Conservation (phyloP, 2,329 filamentous ascomycete genomes). For the Verticillium albo-atrum region DNA sequence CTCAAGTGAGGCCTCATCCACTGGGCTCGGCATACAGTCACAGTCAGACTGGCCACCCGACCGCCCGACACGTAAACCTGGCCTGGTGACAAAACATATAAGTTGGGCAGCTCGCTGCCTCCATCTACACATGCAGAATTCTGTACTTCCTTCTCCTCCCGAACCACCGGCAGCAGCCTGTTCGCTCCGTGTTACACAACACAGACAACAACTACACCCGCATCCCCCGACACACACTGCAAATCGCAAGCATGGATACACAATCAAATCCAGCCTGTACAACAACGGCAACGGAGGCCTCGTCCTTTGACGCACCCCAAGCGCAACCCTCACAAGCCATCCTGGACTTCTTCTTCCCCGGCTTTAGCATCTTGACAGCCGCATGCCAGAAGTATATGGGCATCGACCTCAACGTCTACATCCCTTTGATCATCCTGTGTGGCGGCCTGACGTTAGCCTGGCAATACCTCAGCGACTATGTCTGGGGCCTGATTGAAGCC, state of each 20-base stretch:
- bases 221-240: neutral
- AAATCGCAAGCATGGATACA: neutral
- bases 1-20: neutral
- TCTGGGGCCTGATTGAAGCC: slow-evolving; percentile 42
- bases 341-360: slow-evolving; percentile 62
- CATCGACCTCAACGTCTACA: slow-evolving; percentile 58
- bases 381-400: slow-evolving; percentile 51
- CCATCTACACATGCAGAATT: too few relatives aligned
- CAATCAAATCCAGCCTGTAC: neutral
- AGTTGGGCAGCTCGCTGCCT: too few relatives aligned
- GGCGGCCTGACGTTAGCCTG: slow-evolving; percentile 45
- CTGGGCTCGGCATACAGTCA: neutral
- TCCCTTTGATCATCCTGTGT: slow-evolving; percentile 50
- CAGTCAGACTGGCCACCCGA: neutral
- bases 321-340: slow-evolving; percentile 22
- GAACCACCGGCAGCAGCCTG: too few relatives aligned
- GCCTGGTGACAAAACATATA: neutral
- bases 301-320: neutral
- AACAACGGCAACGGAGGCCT: neutral
- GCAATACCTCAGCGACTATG: slow-evolving; percentile 45
- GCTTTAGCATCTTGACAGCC: slow-evolving; percentile 54
- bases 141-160: too few relatives aligned
- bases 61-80: neutral
- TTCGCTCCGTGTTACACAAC: too few relatives aligned
- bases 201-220: neutral